Base-by-base conservation (phyloP, 1,284 basidiomycete genomes). In the Psilocybe mexicana region DNA sequence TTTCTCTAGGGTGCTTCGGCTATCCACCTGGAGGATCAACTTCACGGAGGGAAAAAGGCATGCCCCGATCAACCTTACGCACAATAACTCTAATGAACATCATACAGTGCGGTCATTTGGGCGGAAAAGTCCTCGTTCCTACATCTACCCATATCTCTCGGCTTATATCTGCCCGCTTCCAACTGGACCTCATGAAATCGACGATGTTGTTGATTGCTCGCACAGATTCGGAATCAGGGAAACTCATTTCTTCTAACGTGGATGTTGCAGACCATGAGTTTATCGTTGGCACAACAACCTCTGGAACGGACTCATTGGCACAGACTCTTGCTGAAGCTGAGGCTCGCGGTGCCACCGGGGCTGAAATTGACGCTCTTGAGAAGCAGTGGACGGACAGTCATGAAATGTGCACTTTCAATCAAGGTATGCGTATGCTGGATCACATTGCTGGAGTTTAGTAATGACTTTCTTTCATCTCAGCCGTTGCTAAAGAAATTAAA, bases 81-180 rank as follows among this genome's bases (percentile, higher is more conserved):
- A 10, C 36, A 30, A 23, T 23, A 11, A 45, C n/a, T 12, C 6
- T 35, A 30, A 5, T 43, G 23, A 23, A 33, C 6, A 12, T 12
- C 54, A 26, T 62, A 23, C 23, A 86, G 85, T 96, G 94, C 69
- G 94, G 94, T 18, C 94, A 96, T 76, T 83, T 95, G 68, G 90
- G 90, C n/a, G 94, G 94, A 57, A 96, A 96, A 74, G 93, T 96
- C 44, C 82, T 96, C 56, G 94, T 96, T 1, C 94, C 94, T 12
- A 88, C 91, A 3, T 92, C 90, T 8, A 88, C 92, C 24, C 94
- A 96, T 69, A 79, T 93, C 61, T 90, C 91, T 50, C 88, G 94
- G 36, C 83, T 96, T 55, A 80, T 93, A 62, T 84, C 93, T 11
- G 80, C 91, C 33, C 89, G 94, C 28, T 93, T 95, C 78, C 93